phyloP scores from a whole-genome alignment of 176 grass and related monocot genomes.

The Hyparrhenia diplandra region DNA sequence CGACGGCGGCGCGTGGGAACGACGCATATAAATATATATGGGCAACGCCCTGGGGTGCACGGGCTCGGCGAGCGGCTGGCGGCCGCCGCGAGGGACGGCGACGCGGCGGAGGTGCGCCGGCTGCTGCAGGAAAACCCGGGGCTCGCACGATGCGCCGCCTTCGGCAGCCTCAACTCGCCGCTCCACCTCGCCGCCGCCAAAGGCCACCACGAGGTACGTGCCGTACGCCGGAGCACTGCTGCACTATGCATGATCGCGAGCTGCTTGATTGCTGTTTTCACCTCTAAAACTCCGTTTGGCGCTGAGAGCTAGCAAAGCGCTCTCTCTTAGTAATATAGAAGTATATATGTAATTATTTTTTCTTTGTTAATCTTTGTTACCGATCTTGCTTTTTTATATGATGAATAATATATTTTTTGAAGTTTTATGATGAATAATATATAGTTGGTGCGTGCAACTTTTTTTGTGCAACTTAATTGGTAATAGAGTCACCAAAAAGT shows the following conservation, averaged over 20 bases:
- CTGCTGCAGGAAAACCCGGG: constrained; percentile 51
- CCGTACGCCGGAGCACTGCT: neutral
- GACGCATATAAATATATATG: constrained; percentile 21
- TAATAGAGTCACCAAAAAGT: neutral
- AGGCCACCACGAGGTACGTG: constrained; percentile 70
- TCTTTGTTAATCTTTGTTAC: neutral
- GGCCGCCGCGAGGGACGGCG: constrained; percentile 67
- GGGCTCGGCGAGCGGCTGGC: constrained; percentile 63
- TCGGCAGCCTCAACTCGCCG: constrained; percentile 77
- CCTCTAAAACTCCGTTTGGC: too few species aligned
- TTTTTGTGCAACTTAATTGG: neutral
- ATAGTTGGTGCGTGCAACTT: too few species aligned
- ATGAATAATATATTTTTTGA: neutral
- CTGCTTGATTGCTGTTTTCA: neutral
- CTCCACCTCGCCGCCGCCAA: constrained; percentile 72
- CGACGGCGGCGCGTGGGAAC: too few species aligned
- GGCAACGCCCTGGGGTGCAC: constrained; percentile 78
- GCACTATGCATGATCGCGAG: neutral
- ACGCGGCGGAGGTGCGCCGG: constrained; percentile 47
- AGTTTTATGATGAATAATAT: too few species aligned
- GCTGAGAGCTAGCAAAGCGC: too few species aligned
- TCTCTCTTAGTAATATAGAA: too few species aligned
- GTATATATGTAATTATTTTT: too few species aligned
- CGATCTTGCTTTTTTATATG: neutral
- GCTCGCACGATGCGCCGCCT: constrained; percentile 57